Percentiles rank a stretch among this genome's conserved stretches.
Evolutionary conservation across 2,329 filamentous ascomycete species (phyloP).

Genomic region (Pseudogymnoascus sp.): DNA sequence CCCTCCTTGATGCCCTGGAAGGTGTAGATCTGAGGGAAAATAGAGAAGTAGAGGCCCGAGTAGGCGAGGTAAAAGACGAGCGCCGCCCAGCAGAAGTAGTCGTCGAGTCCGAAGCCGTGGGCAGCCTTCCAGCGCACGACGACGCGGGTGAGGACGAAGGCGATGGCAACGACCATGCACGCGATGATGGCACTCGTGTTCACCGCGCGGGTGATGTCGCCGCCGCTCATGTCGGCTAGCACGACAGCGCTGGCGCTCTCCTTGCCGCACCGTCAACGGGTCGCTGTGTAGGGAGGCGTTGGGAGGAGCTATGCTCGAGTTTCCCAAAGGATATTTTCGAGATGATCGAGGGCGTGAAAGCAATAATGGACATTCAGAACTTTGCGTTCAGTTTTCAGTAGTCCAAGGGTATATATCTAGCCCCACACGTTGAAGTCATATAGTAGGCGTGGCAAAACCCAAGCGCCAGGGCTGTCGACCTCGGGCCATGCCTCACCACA

Average conservation of each 20-base stretch:
- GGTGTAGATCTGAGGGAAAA: not conserved
- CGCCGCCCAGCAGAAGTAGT: not conserved
- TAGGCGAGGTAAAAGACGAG: not conserved
- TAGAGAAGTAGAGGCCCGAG: not conserved
- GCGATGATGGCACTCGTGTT: not conserved
- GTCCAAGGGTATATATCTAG: not conserved
- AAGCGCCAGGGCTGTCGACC: not conserved
- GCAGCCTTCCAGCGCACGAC: constrained; percentile 7
- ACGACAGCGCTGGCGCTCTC: not conserved
- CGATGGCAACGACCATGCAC: not conserved
- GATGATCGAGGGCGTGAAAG: not conserved
- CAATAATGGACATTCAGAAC: not conserved
- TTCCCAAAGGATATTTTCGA: not conserved
- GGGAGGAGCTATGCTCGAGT: not conserved
- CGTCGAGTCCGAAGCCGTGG: not conserved
- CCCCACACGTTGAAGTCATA: not conserved
- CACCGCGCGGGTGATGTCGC: not conserved
- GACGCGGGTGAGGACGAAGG: not conserved
- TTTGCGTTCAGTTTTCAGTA: not conserved
- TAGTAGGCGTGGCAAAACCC: not conserved
- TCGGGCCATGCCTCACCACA: not conserved
- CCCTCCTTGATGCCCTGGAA: not conserved
- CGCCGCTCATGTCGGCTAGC: not conserved
- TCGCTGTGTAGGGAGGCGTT: not conserved
- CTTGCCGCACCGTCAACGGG: not conserved